Evolutionary conservation across 164 flowering plant species (phyloP).

Genomic region (Santalum album): DNA sequence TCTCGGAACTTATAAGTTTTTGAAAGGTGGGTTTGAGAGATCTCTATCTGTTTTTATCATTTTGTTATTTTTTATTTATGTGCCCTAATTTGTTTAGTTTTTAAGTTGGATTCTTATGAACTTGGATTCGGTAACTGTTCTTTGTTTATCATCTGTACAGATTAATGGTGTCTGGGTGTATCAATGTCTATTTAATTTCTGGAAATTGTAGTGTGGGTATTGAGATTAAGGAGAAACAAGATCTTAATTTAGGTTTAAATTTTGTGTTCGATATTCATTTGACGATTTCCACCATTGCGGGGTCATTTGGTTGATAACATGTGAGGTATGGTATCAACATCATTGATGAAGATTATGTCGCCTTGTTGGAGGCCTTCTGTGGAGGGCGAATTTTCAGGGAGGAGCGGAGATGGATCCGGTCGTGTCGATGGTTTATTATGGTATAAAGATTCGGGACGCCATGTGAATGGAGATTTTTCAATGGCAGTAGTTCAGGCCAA

Average conservation of each 20-base stretch:
- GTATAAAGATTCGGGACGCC: constrained; percentile 75
- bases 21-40: constrained; percentile 4
- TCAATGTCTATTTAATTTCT: constrained; percentile 18
- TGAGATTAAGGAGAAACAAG: constrained; percentile 14
- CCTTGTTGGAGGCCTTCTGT: constrained; percentile 71
- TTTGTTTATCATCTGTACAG: constrained; percentile 16
- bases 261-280: neutral
- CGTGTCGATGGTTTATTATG: constrained; percentile 61
- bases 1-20: no score
- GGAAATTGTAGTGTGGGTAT: constrained; percentile 19
- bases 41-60: neutral
- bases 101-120: no score
- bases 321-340: neutral
- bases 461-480: constrained; percentile 76
- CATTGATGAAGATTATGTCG: constrained; percentile 30
- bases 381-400: constrained; percentile 35
- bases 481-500: constrained; percentile 92
- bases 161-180: constrained; percentile 39
- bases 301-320: constrained; percentile 4
- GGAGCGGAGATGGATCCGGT: constrained; percentile 37
- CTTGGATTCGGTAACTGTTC: constrained; percentile 1
- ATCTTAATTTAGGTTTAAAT: constrained; percentile 13
- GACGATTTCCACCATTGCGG: neutral
- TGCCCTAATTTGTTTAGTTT: constrained; percentile 2
- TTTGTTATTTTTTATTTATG: constrained; percentile 13